Base-by-base conservation (phyloP, 768 basidiomycete species). In the Hygrocybe coccinea region DNA sequence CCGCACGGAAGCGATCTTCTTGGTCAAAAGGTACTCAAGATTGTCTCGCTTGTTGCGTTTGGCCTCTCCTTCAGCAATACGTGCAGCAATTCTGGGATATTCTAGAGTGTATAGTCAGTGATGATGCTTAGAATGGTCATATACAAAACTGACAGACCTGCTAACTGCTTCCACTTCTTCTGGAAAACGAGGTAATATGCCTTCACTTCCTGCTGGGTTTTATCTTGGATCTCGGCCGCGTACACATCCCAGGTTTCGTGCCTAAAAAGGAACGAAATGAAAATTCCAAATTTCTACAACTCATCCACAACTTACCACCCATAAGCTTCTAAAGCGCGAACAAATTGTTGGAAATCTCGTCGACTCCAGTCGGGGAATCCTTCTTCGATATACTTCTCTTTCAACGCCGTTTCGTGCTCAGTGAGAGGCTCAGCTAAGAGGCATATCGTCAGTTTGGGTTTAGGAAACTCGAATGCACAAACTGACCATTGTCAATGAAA, bases 331-430 rank as follows among this genome's bases (percentile, higher is more conserved):
- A 55, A 37, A 15, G 45, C 54, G 21, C 54, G 54, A 48, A 95
- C 78, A 64, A 98, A 89, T 64, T 89, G 89, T 64, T 94, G 93
- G 76, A 94, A 97, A 66, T 97, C 94, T 36, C 92, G 83, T 61
- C 91, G 81, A 67, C 86, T 89, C 95, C 95, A 97, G 60, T 88
- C 84, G 33, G 84, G 81, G 74, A 97, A 97, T 14, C 95, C 95
- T 53, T 87, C 75, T 33, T 76, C 77, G 6, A 84, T 81, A 29
- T 89, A 82, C 44, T 78, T 80, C 29, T 95, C 92, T 72, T 95
- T 97, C 66, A 83, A 76, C 4, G 81, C 79, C 59, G 82, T 71
- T 64, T 99, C 95, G 46, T 91, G 91, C 61, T 97, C 95, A 0
- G 86, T 94, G 37, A 98, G 76, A 1, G 90, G 87, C 60, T 92